phyloP scores from a whole-genome alignment of 306 rosid genomes.

The Vigna reflexopilosa region DNA sequence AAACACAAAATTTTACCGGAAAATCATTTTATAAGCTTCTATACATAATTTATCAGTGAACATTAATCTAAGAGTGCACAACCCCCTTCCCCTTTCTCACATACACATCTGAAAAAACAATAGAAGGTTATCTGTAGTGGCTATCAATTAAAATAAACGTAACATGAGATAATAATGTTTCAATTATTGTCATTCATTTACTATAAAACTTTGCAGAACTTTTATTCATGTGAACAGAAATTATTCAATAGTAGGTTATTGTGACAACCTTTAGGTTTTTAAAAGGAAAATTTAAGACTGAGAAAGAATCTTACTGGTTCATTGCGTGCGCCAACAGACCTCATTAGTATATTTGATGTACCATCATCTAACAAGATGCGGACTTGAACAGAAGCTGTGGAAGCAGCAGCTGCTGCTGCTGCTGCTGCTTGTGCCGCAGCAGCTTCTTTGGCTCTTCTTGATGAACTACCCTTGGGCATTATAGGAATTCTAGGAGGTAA shows the following conservation, averaged over 20 bases:
- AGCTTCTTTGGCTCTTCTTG: constrained; percentile 93
- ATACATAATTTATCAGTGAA: constrained; percentile 4
- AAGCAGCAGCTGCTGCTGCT: constrained; percentile 95
- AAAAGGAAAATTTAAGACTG: constrained; percentile 13
- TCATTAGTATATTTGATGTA: constrained; percentile 92
- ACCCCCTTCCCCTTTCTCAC: background rate
- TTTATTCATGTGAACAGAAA: constrained; percentile 27
- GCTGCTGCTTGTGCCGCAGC: constrained; percentile 99
- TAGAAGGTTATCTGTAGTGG: constrained; percentile 15
- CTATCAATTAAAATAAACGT: constrained; percentile 33
- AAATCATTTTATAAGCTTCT: constrained; percentile 23
- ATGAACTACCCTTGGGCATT: constrained; percentile 86
- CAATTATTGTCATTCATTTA: background rate
- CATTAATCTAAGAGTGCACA: constrained; percentile 10
- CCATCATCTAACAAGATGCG: constrained; percentile 98
- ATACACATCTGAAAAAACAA: background rate
- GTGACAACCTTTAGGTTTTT: background rate
- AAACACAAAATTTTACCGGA: constrained; percentile 16
- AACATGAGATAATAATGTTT: constrained; percentile 25
- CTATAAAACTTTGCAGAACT: constrained; percentile 3
- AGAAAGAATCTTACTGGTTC: constrained; percentile 76
- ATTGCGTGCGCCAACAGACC: constrained; percentile 88
- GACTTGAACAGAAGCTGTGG: constrained; percentile 96
- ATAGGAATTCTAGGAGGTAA: constrained; percentile 84
- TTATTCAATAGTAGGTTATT: constrained; percentile 32